These are phyloP conservation scores for Hymenoscyphus infarciens DNA, from an alignment of 2,329 filamentous ascomycete species.

Conservation along the genomic window DNA sequence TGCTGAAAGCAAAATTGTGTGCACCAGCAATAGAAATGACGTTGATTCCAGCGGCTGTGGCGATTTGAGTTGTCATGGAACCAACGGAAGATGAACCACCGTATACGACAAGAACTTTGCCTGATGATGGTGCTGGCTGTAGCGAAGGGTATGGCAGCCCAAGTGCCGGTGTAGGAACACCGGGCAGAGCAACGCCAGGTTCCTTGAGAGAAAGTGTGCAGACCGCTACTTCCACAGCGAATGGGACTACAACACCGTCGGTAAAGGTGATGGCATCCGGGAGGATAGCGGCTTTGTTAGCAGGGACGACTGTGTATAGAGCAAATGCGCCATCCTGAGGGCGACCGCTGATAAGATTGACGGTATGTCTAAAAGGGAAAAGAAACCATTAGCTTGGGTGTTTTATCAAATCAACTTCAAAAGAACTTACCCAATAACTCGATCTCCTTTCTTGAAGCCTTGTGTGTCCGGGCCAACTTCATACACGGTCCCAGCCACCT, in stretches of 20 bases:
- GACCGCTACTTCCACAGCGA: slow-evolving; percentile 31
- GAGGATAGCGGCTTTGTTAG: slow-evolving; percentile 25
- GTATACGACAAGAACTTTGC: slow-evolving; percentile 42
- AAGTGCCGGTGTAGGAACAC: slow-evolving; percentile 4
- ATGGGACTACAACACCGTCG: slow-evolving; percentile 32
- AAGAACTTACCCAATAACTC: slow-evolving; percentile 36
- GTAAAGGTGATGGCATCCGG: slow-evolving; percentile 32
- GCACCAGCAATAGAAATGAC: slow-evolving; percentile 43
- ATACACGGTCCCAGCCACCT: slow-evolving; percentile 52
- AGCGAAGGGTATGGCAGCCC: slow-evolving; percentile 27
- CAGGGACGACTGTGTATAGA: slow-evolving; percentile 30
- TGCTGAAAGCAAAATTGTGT: slow-evolving; percentile 22
- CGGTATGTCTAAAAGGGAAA: slow-evolving; percentile 21
- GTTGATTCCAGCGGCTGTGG: slow-evolving; percentile 42
- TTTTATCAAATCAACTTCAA: background rate
- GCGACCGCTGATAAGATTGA: slow-evolving; percentile 18
- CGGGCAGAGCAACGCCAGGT: background rate
- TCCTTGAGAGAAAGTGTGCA: slow-evolving; percentile 29
- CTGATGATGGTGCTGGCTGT: slow-evolving; percentile 24
- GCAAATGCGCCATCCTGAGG: slow-evolving; percentile 30
- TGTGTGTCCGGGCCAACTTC: slow-evolving; percentile 46
- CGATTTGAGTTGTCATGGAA: slow-evolving; percentile 45
- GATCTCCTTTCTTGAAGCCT: slow-evolving; percentile 49
- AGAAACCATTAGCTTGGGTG: background rate
- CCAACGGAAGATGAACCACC: slow-evolving; percentile 49